phyloP scores from a whole-genome alignment of 352 stramenopile genomes.

The Thraustochytrium striatum region DNA sequence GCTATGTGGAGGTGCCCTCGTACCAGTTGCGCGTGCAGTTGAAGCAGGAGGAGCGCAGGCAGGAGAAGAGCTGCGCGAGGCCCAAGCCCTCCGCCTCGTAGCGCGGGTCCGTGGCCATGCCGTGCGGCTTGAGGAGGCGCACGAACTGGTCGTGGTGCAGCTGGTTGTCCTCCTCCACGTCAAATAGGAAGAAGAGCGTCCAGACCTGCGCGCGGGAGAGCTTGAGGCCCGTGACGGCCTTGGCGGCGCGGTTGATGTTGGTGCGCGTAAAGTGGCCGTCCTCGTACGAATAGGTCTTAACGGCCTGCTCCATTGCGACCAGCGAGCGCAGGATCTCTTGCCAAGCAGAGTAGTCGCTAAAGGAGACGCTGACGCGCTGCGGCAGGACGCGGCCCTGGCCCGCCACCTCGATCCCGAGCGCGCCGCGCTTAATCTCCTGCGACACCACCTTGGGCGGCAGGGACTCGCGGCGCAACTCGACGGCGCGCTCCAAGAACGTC shows the following conservation, averaged over 20 bases:
- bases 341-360: conserved; percentile 23
- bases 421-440: background rate
- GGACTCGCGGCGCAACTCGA: background rate
- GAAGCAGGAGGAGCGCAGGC: background rate
- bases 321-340: conserved; percentile 40
- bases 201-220: conserved; percentile 23
- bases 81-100: conserved; percentile 16
- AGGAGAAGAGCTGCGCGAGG: conserved; percentile 5
- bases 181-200: conserved; percentile 34
- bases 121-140: conserved; percentile 14
- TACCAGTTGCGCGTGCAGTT: conserved; percentile 43
- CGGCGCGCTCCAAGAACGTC: conserved; percentile 19
- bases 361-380: conserved; percentile 5
- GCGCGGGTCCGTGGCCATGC: conserved; percentile 28
- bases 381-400: background rate
- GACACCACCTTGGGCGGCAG: background rate
- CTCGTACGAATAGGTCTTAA: conserved; percentile 27
- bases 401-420: background rate
- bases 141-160: conserved; percentile 45
- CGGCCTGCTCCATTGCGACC: conserved; percentile 36
- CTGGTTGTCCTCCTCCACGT: background rate
- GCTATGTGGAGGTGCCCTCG: conserved; percentile 4
- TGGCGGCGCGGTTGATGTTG: conserved; percentile 44
- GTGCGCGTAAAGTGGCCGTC: conserved; percentile 39
- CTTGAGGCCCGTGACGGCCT: conserved; percentile 21